These are phyloP conservation scores for Russula olivacea DNA, from an alignment of 768 basidiomycete species.

Conservation along the genomic window DNA sequence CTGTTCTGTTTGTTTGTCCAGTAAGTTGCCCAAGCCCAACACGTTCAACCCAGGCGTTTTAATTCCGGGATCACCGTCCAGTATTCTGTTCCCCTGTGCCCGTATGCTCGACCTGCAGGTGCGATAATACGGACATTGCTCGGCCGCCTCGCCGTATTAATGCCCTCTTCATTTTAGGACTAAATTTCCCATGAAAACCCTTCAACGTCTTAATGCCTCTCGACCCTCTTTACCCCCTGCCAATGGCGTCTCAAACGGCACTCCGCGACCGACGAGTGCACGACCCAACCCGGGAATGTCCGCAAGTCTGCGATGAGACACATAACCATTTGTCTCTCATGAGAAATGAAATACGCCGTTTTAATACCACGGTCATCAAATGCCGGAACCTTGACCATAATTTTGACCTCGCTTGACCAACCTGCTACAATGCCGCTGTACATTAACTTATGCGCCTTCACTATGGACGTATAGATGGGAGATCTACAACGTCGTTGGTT, in stretches of 20 bases:
- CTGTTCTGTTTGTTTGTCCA: constrained; percentile 97
- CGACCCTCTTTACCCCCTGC: constrained; percentile 27
- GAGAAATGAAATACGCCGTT: neutral
- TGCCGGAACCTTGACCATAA: neutral
- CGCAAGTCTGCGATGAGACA: constrained; percentile 21
- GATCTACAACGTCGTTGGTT: neutral
- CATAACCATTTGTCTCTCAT: neutral
- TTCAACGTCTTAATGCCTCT: constrained; percentile 71
- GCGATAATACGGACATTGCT: constrained; percentile 30
- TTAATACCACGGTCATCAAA: neutral
- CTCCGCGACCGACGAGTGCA: constrained; percentile 17
- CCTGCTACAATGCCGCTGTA: neutral
- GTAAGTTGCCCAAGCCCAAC: constrained; percentile 42
- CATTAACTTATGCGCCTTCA: neutral
- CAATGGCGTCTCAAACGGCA: constrained; percentile 20
- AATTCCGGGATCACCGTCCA: constrained; percentile 30
- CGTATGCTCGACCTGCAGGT: constrained; percentile 93
- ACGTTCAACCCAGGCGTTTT: neutral
- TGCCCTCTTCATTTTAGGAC: constrained; percentile 47
- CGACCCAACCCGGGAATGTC: constrained; percentile 19
- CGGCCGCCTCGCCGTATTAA: neutral
- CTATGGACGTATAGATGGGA: neutral
- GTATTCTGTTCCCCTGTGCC: constrained; percentile 94
- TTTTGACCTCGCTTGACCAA: neutral
- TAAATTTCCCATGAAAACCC: constrained; percentile 90